A percentile compares a stretch with the other conserved stretches of the same genome.
Evolutionary conservation across 2,329 filamentous ascomycete species (phyloP).

Genomic region (Sporothrix brasiliensis): DNA sequence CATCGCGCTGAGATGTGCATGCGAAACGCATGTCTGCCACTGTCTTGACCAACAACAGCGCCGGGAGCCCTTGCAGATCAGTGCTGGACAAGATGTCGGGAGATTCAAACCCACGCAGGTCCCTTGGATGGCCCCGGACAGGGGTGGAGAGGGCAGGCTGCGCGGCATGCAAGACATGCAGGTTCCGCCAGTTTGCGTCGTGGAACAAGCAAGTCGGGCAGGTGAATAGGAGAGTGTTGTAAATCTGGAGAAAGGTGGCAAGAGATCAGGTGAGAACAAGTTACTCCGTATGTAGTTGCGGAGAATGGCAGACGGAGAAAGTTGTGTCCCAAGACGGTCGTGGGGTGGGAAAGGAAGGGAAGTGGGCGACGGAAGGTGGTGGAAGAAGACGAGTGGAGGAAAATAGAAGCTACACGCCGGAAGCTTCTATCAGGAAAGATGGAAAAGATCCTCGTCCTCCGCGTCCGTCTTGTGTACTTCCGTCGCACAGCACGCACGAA

Average conservation of each 20-base stretch:
- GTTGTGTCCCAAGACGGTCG: background rate
- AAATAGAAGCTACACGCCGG: background rate
- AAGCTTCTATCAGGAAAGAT: background rate
- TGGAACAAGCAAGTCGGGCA: background rate
- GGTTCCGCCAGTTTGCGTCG: constrained; percentile 16
- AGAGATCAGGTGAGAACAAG: background rate
- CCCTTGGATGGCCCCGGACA: background rate
- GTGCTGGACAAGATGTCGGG: constrained; percentile 9
- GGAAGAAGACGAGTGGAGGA: background rate
- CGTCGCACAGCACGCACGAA: constrained; percentile 1
- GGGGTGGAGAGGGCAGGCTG: background rate
- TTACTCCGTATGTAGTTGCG: background rate
- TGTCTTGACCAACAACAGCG: background rate
- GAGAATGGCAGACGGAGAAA: background rate
- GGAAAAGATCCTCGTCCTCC: background rate
- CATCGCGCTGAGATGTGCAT: constrained; percentile 17
- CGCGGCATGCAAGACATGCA: constrained; percentile 23
- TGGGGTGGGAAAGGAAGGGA: no score
- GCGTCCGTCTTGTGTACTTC: background rate
- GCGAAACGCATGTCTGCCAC: background rate
- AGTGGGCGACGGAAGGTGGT: background rate
- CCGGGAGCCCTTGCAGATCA: constrained; percentile 24
- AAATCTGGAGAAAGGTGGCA: no score
- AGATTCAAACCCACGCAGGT: constrained; percentile 23
- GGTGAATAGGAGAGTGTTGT: background rate